A percentile compares a stretch with the other conserved stretches of the same genome.
Evolutionary conservation across 2,329 filamentous ascomycete species (phyloP).

Genomic region (Ceratocystis smalleyi): DNA sequence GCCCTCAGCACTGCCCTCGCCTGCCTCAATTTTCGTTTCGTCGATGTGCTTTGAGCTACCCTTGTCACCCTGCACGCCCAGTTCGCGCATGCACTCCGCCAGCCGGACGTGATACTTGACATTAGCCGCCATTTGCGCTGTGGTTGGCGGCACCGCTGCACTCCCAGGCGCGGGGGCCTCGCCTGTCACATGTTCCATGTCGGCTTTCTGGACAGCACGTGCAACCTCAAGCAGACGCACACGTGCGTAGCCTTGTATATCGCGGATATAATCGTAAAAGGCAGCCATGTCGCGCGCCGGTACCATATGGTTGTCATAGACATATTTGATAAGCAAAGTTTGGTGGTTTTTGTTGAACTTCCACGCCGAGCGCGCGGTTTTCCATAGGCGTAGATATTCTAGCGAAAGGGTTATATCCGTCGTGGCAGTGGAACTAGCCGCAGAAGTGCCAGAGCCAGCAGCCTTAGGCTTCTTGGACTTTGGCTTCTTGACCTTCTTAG

Average conservation of each 20-base stretch:
- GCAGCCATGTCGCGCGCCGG: constrained; percentile 52
- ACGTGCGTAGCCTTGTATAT: constrained; percentile 60
- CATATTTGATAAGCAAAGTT: constrained; percentile 66
- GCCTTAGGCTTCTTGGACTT: constrained; percentile 28
- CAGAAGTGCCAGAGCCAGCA: constrained; percentile 22
- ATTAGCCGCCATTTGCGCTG: constrained; percentile 22
- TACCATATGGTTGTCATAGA: constrained; percentile 56
- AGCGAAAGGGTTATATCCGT: constrained; percentile 47
- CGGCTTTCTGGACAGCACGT: constrained; percentile 41
- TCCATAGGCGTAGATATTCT: constrained; percentile 62
- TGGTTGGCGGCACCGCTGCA: constrained; percentile 10
- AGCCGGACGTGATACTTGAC: constrained; percentile 39
- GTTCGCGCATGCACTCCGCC: constrained; percentile 35
- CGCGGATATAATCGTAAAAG: constrained; percentile 63
- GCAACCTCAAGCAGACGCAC: constrained; percentile 53
- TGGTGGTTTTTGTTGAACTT: constrained; percentile 96
- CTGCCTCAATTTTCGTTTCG: constrained; percentile 38
- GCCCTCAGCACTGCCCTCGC: constrained; percentile 16
- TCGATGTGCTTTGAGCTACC: constrained; percentile 26
- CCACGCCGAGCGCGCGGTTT: constrained; percentile 56
- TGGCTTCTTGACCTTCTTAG: constrained; percentile 24
- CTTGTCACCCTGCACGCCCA: constrained; percentile 31
- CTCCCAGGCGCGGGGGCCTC: constrained; percentile 22
- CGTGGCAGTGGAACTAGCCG: constrained; percentile 24
- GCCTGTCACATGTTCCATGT: constrained; percentile 37